Percentiles rank a stretch among this genome's conserved stretches.
Evolutionary conservation across 305 asterid genomes (phyloP).

Genomic region (Fraxinus velutina): DNA sequence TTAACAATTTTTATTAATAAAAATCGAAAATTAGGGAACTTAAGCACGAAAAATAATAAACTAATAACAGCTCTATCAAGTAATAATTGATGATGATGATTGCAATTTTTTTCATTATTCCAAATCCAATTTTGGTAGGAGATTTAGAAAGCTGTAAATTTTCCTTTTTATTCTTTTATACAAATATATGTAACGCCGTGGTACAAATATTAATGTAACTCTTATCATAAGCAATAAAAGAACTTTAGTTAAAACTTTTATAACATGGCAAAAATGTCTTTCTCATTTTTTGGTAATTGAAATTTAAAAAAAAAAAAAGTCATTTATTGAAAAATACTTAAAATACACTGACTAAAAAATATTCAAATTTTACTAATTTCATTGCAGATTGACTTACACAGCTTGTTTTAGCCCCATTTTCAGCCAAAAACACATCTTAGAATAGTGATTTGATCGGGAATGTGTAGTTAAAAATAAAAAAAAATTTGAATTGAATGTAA

Average conservation of each 20-base stretch:
- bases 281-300: not conserved
- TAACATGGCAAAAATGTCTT: not conserved
- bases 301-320: not conserved
- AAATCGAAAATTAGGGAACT: not conserved
- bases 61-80: no score
- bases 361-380: not conserved
- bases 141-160: not conserved
- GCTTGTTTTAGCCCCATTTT: no score
- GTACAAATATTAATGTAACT: not conserved
- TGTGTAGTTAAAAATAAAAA: no score
- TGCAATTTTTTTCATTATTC: not conserved
- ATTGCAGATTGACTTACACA: not conserved
- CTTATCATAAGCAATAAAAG: not conserved
- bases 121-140: not conserved
- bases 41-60: not conserved
- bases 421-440: no score
- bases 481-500: no score
- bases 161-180: no score
- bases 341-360: not conserved
- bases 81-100: no score
- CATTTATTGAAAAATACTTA: no score
- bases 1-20: not conserved
- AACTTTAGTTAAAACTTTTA: not conserved
- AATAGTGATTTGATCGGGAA: no score
- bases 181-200: no score